Evolutionary conservation across 768 basidiomycete species (phyloP).

Genomic region (Cantharellus anzutake): DNA sequence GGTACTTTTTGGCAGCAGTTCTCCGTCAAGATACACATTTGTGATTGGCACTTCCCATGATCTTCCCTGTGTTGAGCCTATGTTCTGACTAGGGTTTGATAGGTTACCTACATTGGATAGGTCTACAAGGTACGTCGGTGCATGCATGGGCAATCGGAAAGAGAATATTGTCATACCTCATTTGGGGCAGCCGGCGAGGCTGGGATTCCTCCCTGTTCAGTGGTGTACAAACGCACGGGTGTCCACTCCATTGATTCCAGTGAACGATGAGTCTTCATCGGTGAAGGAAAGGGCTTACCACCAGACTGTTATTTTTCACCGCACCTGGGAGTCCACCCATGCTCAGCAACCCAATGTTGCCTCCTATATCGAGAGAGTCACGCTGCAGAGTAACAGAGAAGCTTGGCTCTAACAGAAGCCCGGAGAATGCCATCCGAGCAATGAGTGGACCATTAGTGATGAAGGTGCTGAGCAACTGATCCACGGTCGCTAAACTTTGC

Average conservation of each 20-base stretch:
- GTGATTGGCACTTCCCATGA: constrained; percentile 59
- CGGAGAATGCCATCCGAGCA: constrained; percentile 17
- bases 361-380: constrained; percentile 45
- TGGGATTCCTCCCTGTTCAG: constrained; percentile 31
- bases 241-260: constrained; percentile 36
- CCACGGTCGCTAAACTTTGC: neutral
- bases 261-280: neutral
- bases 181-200: constrained; percentile 35
- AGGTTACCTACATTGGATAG: constrained; percentile 2
- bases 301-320: constrained; percentile 22
- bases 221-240: constrained; percentile 35
- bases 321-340: constrained; percentile 43
- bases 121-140: neutral
- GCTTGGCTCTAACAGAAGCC: constrained; percentile 26
- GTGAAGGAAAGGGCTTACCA: neutral
- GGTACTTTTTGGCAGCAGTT: constrained; percentile 31
- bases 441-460: constrained; percentile 18
- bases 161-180: constrained; percentile 29
- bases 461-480: constrained; percentile 14
- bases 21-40: constrained; percentile 51
- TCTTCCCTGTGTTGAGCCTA: constrained; percentile 11
- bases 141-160: neutral
- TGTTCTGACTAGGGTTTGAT: neutral
- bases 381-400: constrained; percentile 48
- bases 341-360: constrained; percentile 43